A percentile compares a stretch with the other conserved stretches of the same genome.
phyloP scores from a whole-genome alignment of 176 grass and related monocot species.

The Rhynchospora breviuscula region DNA sequence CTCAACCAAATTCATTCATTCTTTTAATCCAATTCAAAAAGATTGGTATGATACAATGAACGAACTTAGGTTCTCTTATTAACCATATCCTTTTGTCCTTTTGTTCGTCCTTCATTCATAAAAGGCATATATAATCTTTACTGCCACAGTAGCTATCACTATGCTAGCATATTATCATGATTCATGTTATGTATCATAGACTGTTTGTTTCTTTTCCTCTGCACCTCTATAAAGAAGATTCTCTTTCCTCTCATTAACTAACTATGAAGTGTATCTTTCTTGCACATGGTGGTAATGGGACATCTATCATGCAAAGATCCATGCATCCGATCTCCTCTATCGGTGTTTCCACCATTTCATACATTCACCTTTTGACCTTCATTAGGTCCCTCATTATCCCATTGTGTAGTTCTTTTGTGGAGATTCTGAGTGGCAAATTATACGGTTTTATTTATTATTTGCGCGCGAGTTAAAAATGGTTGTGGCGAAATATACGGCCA shows the following conservation, averaged over 20 bases:
- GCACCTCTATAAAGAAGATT: conserved; percentile 20
- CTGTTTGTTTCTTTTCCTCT: conserved; percentile 9
- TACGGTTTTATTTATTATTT: no score
- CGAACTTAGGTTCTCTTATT: background rate
- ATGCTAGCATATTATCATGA: conserved; percentile 14
- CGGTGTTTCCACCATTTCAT: background rate
- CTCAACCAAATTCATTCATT: background rate
- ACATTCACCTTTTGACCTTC: background rate
- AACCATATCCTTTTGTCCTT: conserved; percentile 12
- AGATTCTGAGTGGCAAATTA: no score
- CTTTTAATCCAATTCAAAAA: background rate
- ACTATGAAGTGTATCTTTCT: conserved; percentile 17
- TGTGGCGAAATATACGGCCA: no score
- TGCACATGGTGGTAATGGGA: conserved; percentile 7
- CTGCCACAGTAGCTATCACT: background rate
- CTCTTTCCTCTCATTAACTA: conserved; percentile 25
- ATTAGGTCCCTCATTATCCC: background rate
- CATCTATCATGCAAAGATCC: background rate
- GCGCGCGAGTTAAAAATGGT: no score
- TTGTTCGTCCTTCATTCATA: background rate
- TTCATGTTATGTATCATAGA: background rate
- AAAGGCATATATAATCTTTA: background rate
- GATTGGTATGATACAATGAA: background rate
- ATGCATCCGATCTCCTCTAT: background rate
- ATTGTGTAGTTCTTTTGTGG: no score